Conservation (phyloP, 139 green algal species). For the Coelastrella sp. region DNA sequence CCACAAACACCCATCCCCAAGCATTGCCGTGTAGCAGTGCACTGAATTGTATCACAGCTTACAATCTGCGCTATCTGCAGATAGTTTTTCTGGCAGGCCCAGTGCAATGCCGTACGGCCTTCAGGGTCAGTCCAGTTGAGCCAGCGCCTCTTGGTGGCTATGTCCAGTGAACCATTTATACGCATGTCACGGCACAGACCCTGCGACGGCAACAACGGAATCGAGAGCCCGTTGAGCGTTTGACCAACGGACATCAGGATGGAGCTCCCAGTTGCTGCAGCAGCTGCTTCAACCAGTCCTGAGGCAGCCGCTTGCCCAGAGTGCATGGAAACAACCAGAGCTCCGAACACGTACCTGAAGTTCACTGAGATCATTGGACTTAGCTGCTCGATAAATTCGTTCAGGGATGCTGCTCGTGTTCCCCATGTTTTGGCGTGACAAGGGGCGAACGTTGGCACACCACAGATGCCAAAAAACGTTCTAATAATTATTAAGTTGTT, state of each 20-base stretch:
- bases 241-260: background rate
- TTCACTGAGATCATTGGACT: conserved; percentile 17
- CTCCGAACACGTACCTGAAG: background rate
- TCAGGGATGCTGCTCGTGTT: conserved; percentile 3
- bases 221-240: no score
- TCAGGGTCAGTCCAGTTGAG: conserved; percentile 37
- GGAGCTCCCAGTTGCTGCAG: background rate
- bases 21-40: no score
- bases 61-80: conserved; percentile 37
- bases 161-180: background rate
- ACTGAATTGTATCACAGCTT: background rate
- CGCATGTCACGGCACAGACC: conserved; percentile 31
- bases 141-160: background rate
- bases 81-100: conserved; percentile 30
- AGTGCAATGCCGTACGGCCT: conserved; percentile 33
- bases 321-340: no score
- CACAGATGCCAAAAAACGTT: no score
- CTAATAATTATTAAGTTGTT: no score
- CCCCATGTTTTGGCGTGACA: background rate
- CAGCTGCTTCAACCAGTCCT: background rate
- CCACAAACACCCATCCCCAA: no score
- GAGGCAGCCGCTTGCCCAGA: background rate
- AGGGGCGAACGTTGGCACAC: no score
- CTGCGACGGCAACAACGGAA: background rate
- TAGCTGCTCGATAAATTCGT: conserved; percentile 20